Evolutionary conservation across 2,329 filamentous ascomycete species (phyloP).

Genomic region (Diplodia mutila): DNA sequence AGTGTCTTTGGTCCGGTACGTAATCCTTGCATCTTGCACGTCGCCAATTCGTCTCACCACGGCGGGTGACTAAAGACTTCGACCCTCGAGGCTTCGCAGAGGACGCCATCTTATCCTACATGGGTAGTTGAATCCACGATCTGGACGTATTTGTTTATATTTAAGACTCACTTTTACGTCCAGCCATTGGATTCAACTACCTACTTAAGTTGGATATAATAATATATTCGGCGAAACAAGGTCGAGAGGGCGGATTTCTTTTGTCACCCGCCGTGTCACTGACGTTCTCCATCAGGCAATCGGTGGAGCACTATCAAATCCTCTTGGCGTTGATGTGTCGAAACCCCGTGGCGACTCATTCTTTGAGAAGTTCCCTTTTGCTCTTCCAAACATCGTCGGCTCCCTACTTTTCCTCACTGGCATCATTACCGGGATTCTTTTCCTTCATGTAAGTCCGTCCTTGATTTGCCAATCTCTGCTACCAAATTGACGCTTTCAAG

Average conservation of each 20-base stretch:
- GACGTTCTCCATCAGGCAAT: constrained; percentile 53
- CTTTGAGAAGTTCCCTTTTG: constrained; percentile 78
- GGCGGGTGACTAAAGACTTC: too few species aligned
- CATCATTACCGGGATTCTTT: constrained; percentile 73
- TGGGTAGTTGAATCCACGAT: too few species aligned
- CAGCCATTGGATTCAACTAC: too few species aligned
- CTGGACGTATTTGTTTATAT: too few species aligned
- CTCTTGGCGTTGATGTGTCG: constrained; percentile 71
- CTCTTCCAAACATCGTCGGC: constrained; percentile 79
- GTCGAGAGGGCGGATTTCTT: too few species aligned
- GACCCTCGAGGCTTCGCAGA: too few species aligned
- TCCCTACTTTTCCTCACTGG: constrained; percentile 78
- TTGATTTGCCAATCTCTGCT: neutral
- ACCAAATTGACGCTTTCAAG: constrained; percentile 40
- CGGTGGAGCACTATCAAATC: constrained; percentile 83
- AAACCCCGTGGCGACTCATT: constrained; percentile 68
- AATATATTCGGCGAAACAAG: too few species aligned
- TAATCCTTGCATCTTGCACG: neutral
- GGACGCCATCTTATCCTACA: too few species aligned
- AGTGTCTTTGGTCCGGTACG: constrained; percentile 79
- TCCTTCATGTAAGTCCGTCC: constrained; percentile 65
- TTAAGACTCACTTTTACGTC: too few species aligned
- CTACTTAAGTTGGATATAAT: too few species aligned
- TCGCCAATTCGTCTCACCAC: too few species aligned
- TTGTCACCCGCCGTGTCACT: neutral